Base-by-base conservation (phyloP, 768 basidiomycete genomes). In the Phanerochaete carnosa region DNA sequence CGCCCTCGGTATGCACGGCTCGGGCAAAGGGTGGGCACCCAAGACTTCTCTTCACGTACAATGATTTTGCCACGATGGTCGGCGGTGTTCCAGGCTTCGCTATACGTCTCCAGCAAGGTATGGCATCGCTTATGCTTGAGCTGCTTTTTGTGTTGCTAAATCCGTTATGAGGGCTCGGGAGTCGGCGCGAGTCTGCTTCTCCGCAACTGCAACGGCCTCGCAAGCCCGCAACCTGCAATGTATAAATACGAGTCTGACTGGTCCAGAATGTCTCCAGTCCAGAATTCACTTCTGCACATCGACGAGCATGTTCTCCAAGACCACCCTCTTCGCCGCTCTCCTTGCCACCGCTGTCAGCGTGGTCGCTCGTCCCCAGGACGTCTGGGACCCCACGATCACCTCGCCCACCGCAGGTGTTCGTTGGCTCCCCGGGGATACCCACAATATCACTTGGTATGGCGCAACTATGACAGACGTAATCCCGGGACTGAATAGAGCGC, bases 371-470 rank as follows among this genome's bases (percentile, higher is more conserved):
- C 32, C 52, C 2, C 43, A 33, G 5, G 64, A 78, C 56, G 76
- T 77, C 62, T 72, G 74, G 64, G 74, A 70, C 45, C 82, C 83
- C 1, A 62, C 58, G 1, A 78, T 85, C 65, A 80, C 72, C 26
- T 64, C 59, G 9, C 84, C 82, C 26, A 59, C 54, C 16, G 52
- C 54, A 1, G 61, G 58, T 4, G 60, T 62, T 4, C 30, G 71
- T 11, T 86, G 84, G 84, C 16, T 45, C 2, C 62, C 68, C 35
- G 77, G 78, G 23, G 66, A 67, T 7, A 46, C 19, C 0, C 75
- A 80, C 61, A 65, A 68, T 26, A 79, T 86, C 60, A 70, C 69
- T 43, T 86, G 85, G 85, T 84, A 62, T n/a, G n/a, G n/a, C 66
- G 62, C 43, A 58, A 53, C 45, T 45, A 58, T 58, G 2, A 45